Base-by-base conservation (phyloP, 495 filamentous ascomycete species). In the Aspergillus ellipticus region DNA sequence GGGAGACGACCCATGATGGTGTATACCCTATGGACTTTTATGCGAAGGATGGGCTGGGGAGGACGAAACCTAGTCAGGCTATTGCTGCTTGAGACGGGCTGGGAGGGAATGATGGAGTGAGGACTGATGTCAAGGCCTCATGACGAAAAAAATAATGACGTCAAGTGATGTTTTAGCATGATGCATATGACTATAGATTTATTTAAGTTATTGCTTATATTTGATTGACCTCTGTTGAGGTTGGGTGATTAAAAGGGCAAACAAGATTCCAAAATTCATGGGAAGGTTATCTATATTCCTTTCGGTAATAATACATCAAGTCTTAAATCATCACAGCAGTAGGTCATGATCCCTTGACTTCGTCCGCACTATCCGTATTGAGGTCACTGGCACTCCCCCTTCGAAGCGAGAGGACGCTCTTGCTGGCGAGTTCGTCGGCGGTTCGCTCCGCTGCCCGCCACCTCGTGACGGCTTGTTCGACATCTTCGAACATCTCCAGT, bases 21-120 rank as follows among this genome's bases (percentile, higher is more conserved):
- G 80, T 92, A n/a, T 98, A 98, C 71, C 90, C 90, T 5, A 98
- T 98, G 94, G 92, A 97, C 71, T 98, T 94, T 59, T 98, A 98
- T 77, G 90, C 85, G 0, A 94, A 88, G 68, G 90, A 96, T 11
- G 94, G 94, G 0, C 69, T 98, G 33, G 94, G 94, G 13, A 83
- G 95, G 65, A 90, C 87, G 41, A 64, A 61, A 41, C 62, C 62
- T 35, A 39, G 51, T 22, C 61, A 64, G 51, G 49, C 57, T 11
- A 51, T 60, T 1, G 39, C 54, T 49, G 57, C 54, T 1, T 58
- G 51, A 13, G 28, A 6, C 6, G 16, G 20, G 10, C 5, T 46
- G 16, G 47, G 48, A 49, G 19, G 19, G 29, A 4, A 31, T 49
- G 29, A 42, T 22, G 16, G n/a, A 19, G 13, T 16, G 16, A 9